Evolutionary conservation across 768 basidiomycete genomes (phyloP), one percentile per base, ranked within the genome.

Genomic region (Melanogaster broomeanus): DNA sequence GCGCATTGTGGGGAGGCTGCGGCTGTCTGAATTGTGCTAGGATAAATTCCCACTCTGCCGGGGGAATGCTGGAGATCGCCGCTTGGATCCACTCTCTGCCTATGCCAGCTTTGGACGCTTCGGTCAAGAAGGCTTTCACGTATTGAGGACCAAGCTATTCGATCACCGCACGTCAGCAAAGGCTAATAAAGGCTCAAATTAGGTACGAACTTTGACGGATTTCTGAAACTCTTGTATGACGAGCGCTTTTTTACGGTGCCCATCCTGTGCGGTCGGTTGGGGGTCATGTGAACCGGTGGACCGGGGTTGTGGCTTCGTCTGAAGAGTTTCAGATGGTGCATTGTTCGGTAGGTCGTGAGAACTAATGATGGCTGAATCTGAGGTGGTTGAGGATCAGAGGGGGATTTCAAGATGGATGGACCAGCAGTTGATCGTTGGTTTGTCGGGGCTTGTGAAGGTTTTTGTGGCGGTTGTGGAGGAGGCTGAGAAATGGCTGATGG

Each of bases 211-310:
- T 38, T 56, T 48, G 8, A 57, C 43, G 13, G 56, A 60, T 1
- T 6, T 18, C 33, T 63, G 68, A 28, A 68, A 70, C 24, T 35
- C 37, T 18, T 49, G 53, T 24, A 57, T 43, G 22, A 69, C 68
- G 15, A 16, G 48, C 12, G 53, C 61, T 43, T 55, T 55, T 42
- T 56, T 53, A 11, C 3, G 31, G 15, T 31, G 31, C 13, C 31
- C 31, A 24, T 19, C 22, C 15, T 45, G 48, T 31, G 39, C 16
- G 1, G 8, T 38, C 7, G 19, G 48, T 24, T 48, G 64, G n/a
- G 15, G 49, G 21, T 51, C 52, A 48, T 52, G 62, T n/a, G 25
- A 35, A 15, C 27, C 40, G 19, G 11, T 40, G 33, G 49, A 13
- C 37, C 50, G 42, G 9, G 28, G 44, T 31, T 18, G 33, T 41